Evolutionary conservation across 805 yeast genomes (phyloP).

Genomic region (Candida mattraensis): DNA sequence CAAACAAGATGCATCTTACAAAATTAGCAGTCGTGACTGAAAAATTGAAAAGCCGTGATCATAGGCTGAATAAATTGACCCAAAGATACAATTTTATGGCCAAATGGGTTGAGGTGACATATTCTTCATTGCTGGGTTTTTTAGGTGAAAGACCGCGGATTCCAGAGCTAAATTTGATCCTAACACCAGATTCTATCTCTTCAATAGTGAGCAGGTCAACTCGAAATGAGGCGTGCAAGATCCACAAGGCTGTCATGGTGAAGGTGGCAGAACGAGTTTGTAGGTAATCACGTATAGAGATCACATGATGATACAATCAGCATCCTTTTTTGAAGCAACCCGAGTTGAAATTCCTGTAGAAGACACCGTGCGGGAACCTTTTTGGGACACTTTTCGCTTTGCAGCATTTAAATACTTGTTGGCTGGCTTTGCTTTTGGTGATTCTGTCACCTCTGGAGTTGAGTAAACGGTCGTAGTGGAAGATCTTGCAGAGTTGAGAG

Average conservation of each 20-base stretch:
- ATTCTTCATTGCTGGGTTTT: slow-evolving; percentile 5
- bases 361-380: no score
- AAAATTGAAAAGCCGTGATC: not conserved
- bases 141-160: slow-evolving; percentile 6
- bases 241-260: slow-evolving; percentile 1
- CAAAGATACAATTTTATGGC: not conserved
- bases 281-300: not conserved
- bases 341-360: no score
- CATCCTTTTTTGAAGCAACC: no score
- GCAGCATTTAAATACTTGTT: slow-evolving; percentile 3
- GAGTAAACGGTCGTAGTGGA: no score
- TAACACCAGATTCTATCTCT: slow-evolving; percentile 5
- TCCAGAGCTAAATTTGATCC: slow-evolving; percentile 1
- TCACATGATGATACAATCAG: slow-evolving; percentile 36
- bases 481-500: slow-evolving; percentile 3
- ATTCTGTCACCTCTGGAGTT: not conserved
- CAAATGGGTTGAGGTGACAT: slow-evolving; percentile 11
- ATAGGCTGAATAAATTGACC: not conserved
- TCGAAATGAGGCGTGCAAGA: slow-evolving; percentile 4
- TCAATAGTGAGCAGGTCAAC: slow-evolving; percentile 1
- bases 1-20: no score
- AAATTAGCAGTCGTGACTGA: no score
- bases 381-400: slow-evolving; percentile 1
- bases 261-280: not conserved
- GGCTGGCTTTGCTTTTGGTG: not conserved